Conservation (phyloP, 1,139 yeast genomes). For the Pichiaceae sp. region DNA sequence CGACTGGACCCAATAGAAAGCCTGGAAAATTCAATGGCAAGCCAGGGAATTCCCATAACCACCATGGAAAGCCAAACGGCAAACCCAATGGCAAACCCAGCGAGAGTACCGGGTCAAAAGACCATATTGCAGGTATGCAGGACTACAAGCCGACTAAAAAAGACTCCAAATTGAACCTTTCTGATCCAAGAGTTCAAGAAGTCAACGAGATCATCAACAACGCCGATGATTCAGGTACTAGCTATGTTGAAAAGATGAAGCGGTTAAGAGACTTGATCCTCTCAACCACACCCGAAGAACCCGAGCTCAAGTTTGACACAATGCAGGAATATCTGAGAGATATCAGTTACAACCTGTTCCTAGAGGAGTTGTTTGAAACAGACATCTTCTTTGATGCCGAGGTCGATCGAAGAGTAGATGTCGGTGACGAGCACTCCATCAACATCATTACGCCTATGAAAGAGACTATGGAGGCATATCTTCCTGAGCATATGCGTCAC, state of each 20-base stretch:
- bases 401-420: slow-evolving; percentile 34
- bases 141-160: not conserved
- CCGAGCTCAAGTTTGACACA: slow-evolving; percentile 40
- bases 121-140: not conserved
- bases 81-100: no score
- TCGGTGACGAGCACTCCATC: slow-evolving; percentile 26
- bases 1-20: no score
- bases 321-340: slow-evolving; percentile 47
- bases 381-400: slow-evolving; percentile 39
- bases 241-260: slow-evolving; percentile 14
- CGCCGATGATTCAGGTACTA: slow-evolving; percentile 32
- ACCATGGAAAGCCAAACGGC: no score
- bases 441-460: slow-evolving; percentile 24
- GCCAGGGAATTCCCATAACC: not conserved
- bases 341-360: slow-evolving; percentile 51
- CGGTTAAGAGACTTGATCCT: slow-evolving; percentile 13
- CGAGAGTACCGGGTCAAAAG: not conserved
- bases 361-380: slow-evolving; percentile 46
- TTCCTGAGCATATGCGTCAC: slow-evolving; percentile 29
- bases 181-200: not conserved
- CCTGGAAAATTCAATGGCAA: no score
- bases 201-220: slow-evolving; percentile 7
- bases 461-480: slow-evolving; percentile 16
- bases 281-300: slow-evolving; percentile 19
- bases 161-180: not conserved